These are phyloP conservation scores for Naganishia friedmannii DNA, from an alignment of 768 basidiomycete genomes.

Conservation along the genomic window DNA sequence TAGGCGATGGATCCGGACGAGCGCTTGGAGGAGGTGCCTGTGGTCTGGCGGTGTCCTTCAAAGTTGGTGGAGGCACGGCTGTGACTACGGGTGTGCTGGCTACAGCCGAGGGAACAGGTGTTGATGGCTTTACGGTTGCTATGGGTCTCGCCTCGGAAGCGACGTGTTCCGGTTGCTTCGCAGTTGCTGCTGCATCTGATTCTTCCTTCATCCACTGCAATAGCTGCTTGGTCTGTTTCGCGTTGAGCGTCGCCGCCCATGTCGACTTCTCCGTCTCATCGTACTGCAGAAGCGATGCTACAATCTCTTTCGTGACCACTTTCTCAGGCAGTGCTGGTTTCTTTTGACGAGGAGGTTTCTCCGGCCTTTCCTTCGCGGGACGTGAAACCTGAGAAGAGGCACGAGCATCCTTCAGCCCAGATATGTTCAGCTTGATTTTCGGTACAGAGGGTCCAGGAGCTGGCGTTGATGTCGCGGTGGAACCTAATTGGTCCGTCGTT, in stretches of 20 bases:
- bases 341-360: background rate
- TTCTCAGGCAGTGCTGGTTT: constrained; percentile 37
- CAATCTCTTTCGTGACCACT: constrained; percentile 44
- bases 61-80: background rate
- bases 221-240: constrained; percentile 19
- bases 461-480: background rate
- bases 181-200: background rate
- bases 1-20: background rate
- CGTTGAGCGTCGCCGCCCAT: constrained; percentile 38
- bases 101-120: background rate
- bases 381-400: constrained; percentile 22
- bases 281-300: constrained; percentile 41
- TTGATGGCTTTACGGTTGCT: background rate
- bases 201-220: constrained; percentile 19
- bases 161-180: background rate
- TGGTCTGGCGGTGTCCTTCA: background rate
- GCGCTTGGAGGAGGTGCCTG: background rate
- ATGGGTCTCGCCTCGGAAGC: background rate
- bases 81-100: background rate
- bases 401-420: constrained; percentile 20
- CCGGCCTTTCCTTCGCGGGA: background rate
- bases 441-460: background rate
- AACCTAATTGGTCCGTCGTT: background rate
- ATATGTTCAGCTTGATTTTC: constrained; percentile 27
- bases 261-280: constrained; percentile 40